A percentile compares a stretch with the other conserved stretches of the same genome.
These are phyloP conservation scores for Fragaria ananassa DNA, from an alignment of 306 rosid species.

Conservation along the genomic window DNA sequence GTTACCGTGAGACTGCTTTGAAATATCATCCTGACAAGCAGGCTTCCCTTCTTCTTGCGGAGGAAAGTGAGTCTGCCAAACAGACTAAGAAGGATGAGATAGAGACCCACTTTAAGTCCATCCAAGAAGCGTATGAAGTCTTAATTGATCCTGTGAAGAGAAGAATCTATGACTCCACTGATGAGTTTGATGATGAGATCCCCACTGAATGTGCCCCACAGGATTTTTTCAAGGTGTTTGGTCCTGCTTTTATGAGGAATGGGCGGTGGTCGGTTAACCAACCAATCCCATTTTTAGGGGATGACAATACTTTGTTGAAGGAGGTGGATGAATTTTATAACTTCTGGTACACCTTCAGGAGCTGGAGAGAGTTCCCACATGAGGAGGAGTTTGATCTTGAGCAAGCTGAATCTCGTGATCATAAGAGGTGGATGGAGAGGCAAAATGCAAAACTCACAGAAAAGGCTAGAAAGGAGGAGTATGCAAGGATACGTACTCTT, in stretches of 20 bases:
- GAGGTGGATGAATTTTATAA: constrained; percentile 80
- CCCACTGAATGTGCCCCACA: constrained; percentile 93
- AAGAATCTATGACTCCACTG: constrained; percentile 95
- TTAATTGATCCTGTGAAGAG: constrained; percentile 77
- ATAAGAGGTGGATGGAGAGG: constrained; percentile 98
- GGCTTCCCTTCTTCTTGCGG: constrained; percentile 80
- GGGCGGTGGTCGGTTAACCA: constrained; percentile 92
- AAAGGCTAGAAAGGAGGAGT: constrained; percentile 93
- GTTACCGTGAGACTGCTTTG: constrained; percentile 94
- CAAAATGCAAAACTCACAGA: constrained; percentile 89
- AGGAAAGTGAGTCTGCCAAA: constrained; percentile 77
- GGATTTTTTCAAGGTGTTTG: constrained; percentile 89
- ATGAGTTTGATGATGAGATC: constrained; percentile 94
- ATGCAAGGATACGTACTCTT: constrained; percentile 75
- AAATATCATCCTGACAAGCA: constrained; percentile 95
- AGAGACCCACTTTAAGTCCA: constrained; percentile 80
- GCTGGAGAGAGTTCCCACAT: constrained; percentile 99
- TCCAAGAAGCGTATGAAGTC: constrained; percentile 89
- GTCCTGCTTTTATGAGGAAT: constrained; percentile 91
- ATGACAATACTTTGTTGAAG: constrained; percentile 56
- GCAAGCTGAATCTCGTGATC: constrained; percentile 97
- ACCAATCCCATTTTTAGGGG: constrained; percentile 79
- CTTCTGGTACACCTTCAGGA: constrained; percentile 89
- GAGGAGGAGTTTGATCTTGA: constrained; percentile 92
- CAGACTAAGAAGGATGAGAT: constrained; percentile 84